A percentile compares a stretch with the other conserved stretches of the same genome.
Conservation (phyloP, 208 protist species). For the Porcisia hertigi region DNA sequence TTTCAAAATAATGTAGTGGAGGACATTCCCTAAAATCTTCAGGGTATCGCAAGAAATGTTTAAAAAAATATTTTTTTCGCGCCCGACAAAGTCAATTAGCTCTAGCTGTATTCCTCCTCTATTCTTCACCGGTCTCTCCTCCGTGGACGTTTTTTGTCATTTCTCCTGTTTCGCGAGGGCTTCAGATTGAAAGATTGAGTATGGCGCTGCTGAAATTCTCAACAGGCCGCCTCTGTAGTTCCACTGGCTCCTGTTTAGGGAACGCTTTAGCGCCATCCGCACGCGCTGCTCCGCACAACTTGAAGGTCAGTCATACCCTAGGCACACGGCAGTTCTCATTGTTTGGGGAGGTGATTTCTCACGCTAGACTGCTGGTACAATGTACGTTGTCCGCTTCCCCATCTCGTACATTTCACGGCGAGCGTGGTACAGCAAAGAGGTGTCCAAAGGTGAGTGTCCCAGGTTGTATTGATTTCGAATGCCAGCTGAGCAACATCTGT, state of each 20-base stretch:
- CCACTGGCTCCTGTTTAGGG: not conserved
- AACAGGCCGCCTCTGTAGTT: not conserved
- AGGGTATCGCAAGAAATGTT: no score
- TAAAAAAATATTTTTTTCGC: no score
- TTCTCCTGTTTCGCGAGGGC: not conserved
- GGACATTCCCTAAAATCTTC: no score
- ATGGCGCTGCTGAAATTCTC: slow-evolving; percentile 2
- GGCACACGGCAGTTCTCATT: slow-evolving; percentile 17
- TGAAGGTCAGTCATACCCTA: slow-evolving; percentile 16
- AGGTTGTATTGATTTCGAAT: slow-evolving; percentile 26
- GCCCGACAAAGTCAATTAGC: no score
- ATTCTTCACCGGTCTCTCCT: not conserved
- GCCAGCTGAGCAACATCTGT: slow-evolving; percentile 31
- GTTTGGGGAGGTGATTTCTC: not conserved
- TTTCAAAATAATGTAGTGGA: not conserved
- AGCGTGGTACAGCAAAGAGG: not conserved
- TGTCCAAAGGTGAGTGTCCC: not conserved
- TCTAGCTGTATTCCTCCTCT: not conserved
- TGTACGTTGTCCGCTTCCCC: not conserved
- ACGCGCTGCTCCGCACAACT: slow-evolving; percentile 2
- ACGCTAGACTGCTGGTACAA: slow-evolving; percentile 3
- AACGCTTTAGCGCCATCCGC: not conserved
- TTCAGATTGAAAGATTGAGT: not conserved
- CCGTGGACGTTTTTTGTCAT: not conserved
- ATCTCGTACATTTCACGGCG: not conserved